Evolutionary conservation across 192 early-diverging fungal species (phyloP), one percentile per base, ranked within the genome.

Genomic region (Mortierella hygrophila): DNA sequence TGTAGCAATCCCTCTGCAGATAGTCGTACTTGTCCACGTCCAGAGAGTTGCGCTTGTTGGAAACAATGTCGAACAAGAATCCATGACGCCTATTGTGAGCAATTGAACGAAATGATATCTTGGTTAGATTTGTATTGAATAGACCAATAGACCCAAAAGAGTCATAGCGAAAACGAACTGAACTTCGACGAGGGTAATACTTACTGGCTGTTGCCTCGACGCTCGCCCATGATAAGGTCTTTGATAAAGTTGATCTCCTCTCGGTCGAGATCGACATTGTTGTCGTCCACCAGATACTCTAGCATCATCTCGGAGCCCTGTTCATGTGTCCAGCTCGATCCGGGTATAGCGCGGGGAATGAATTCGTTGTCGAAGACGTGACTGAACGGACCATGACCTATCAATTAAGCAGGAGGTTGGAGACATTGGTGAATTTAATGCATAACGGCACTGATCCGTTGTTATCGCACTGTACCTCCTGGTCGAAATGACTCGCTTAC

Each of bases 11-110:
- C 21, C 95, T 88, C 84, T 95, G 91, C 32, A 95, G 85, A 74
- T 94, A 96, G 83, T 94, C 94, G 75, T 98, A 97, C 88, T 98
- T 98, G 88, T 99, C 98, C 8, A 99, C 97, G 81, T 99, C 98
- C 23, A 99, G 89, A 35, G 94, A 94, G 83, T 97, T 99, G 46
- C 95, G 91, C 85, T 98, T 95, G 92, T 99, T 99, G 60, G 97
- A 95, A 0, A 99, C 97, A 82, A 99, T 98, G 82, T 99, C 97
- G 91, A 97, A 99, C 68, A 99, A 77, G 80, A 97, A 99, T 70
- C 81, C 90, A 68, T 91, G 87, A 21, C 84, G 82, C 40, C 78
- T 77, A 71, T 32, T 20, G 21, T 68, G 52, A 65, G 71, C 9
- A 26, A 69, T 38, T 23, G 35, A 15, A 74, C 18, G 5, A 44